Evolutionary conservation across 805 yeast species (phyloP).

Genomic region (Komagataella pseudopastoris): DNA sequence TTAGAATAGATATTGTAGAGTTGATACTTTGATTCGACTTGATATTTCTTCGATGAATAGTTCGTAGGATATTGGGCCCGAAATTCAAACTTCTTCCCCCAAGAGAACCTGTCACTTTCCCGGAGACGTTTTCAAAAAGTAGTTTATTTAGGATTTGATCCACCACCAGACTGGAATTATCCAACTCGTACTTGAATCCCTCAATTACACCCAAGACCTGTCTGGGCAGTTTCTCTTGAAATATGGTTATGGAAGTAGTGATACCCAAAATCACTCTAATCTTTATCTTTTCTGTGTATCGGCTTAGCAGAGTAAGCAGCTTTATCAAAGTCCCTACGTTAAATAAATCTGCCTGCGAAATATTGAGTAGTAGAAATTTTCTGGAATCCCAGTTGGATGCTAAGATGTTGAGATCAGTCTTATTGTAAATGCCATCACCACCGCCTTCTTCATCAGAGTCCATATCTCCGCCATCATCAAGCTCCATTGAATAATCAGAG

Average conservation of each 20-base stretch:
- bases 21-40: background rate
- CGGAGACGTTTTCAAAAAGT: conserved; percentile 11
- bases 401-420: background rate
- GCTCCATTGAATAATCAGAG: background rate
- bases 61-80: background rate
- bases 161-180: conserved; percentile 17
- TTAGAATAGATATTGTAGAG: conserved; percentile 11
- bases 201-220: conserved; percentile 10
- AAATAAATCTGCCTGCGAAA: background rate
- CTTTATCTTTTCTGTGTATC: background rate
- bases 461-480: background rate
- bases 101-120: background rate
- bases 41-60: background rate
- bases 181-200: conserved; percentile 14
- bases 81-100: background rate
- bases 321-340: background rate
- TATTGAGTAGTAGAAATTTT: background rate
- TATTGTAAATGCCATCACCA: background rate
- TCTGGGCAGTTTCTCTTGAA: conserved; percentile 19
- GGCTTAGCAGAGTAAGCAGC: background rate
- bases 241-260: conserved; percentile 19
- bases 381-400: background rate
- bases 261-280: conserved; percentile 17
- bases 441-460: background rate
- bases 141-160: conserved; percentile 17